Base-by-base conservation (phyloP, 768 basidiomycete genomes). In the Coprinopsis sp. region DNA sequence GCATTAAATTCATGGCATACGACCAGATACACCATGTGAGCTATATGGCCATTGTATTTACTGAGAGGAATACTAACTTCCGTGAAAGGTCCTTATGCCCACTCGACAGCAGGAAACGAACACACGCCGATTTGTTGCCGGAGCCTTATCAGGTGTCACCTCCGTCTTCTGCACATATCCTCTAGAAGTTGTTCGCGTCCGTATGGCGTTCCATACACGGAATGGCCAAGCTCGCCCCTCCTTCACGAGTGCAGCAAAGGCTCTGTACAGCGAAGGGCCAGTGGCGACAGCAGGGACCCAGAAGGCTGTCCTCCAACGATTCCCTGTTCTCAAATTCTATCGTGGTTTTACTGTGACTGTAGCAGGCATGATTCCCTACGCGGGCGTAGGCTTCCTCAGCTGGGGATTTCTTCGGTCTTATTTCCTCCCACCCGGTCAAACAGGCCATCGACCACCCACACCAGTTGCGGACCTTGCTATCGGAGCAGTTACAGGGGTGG, bases 1-100 rank as follows among this genome's bases (percentile, higher is more conserved):
- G 85, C 50, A 88, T 98, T 66, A 96, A 94, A 65, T 99, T 92
- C 60, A 92, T 97, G 84, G 81, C 88, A 3, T 99, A 97, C 61
- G 95, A 97, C 64, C 81, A 89, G 61, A 70, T 88, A 47, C 87
- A 90, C 65, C 60, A 78, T 51, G 91, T 94, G 54, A 58, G 74
- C 66, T 18, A 37, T 38, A 14, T n/a, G n/a, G n/a, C 37, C 23
- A 47, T 25, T 3, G 11, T 18, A 13, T 14, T 19, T 19, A 21
- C 36, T 18, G 11, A 23, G 33, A 38, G 37, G 13, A 44, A 33
- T 33, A 36, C 27, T 12, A 24, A 16, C 28, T 22, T 28, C 30
- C 10, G 30, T 28, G n/a, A 5, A 48, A 95, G 94, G 51, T 84
- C 25, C 67, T 97, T 37, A 97, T 98, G 83, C 92, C 93, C 0